These are phyloP conservation scores for Blastobotrys elegans DNA, from an alignment of 1,139 yeast genomes.

Conservation along the genomic window DNA sequence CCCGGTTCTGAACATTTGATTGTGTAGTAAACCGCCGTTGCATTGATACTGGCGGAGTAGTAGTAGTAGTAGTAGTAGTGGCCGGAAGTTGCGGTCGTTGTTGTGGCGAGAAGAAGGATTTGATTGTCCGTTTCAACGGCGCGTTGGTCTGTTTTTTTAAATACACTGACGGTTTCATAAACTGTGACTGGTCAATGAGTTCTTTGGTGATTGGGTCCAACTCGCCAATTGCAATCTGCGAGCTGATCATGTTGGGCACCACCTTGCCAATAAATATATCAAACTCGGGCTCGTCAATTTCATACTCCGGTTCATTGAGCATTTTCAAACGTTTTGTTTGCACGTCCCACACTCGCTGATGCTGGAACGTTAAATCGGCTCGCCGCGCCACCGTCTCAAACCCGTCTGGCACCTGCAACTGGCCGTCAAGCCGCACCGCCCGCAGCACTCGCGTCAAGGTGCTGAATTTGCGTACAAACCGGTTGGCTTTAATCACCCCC, in stretches of 20 bases:
- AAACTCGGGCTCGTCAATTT: conserved; percentile 36
- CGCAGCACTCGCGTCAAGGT: conserved; percentile 52
- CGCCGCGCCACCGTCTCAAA: conserved; percentile 56
- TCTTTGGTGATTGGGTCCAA: conserved; percentile 61
- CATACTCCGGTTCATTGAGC: conserved; percentile 48
- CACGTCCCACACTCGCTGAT: conserved; percentile 84
- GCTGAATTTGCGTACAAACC: conserved; percentile 48
- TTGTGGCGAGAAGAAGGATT: conserved; percentile 14
- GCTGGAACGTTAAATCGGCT: conserved; percentile 79
- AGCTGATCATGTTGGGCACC: conserved; percentile 45
- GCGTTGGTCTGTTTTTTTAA: neutral
- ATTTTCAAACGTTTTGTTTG: conserved; percentile 43
- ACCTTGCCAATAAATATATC: conserved; percentile 60
- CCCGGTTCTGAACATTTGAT: neutral
- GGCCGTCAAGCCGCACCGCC: conserved; percentile 60
- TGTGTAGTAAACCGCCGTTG: conserved; percentile 1
- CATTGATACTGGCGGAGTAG: neutral
- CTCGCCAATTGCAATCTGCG: conserved; percentile 56
- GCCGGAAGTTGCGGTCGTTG: neutral
- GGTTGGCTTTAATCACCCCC: conserved; percentile 76
- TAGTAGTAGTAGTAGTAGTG: neutral
- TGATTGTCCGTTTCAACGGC: conserved; percentile 4
- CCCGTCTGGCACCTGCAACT: conserved; percentile 47
- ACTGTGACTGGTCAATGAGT: conserved; percentile 2
- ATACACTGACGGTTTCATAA: neutral